Base-by-base conservation (phyloP, 129 eudicot species). In the Helichrysum umbraculigerum region DNA sequence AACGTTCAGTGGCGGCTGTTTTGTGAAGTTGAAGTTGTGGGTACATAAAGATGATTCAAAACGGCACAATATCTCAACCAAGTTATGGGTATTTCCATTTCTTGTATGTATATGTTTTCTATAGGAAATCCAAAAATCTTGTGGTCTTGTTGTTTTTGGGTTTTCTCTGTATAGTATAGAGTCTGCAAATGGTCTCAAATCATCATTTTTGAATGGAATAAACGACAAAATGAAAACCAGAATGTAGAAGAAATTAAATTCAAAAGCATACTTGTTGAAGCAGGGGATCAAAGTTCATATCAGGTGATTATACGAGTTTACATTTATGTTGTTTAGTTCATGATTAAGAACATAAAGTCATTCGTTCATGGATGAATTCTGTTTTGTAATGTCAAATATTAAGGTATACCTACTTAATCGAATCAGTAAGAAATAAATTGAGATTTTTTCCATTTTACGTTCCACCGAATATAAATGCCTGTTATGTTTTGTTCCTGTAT, bases 71-170 rank as follows among this genome's bases (percentile, higher is more conserved):
- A 69, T 83, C 84, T 90, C 86, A 84, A 81, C 83, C 88, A 77
- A 67, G 75, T 77, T 76, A 60, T 81, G 74, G 79, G 82, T 47
- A 69, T 73, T 78, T 80, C 78, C 81, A 67, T 77, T 78, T 83
- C 78, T 80, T 82, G 83, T 83, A 85, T 84, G 88, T 90, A 86
- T 78, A 86, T 81, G 72, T 83, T 81, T 78, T 74, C 68, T 61
- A 72, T 78, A 80, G 86, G 75, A 75, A 70, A 66, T 84, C 63
- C 17, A 66, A 68, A 62, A 25, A 56, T 76, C 25, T 71, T 78
- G 77, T 28, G 79, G 88, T 84, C 83, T 82, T 77, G 79, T 74
- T 81, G 88, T 74, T 85, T 77, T 76, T 76, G 65, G 70, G 85
- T 73, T 84, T 2, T 78, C 34, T 63, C 52, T 87, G 85, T 80